Percentiles rank a stretch among this genome's conserved stretches.
phyloP scores from a whole-genome alignment of 2,329 filamentous ascomycete species.

The Chrysoporthe austroafricana region DNA sequence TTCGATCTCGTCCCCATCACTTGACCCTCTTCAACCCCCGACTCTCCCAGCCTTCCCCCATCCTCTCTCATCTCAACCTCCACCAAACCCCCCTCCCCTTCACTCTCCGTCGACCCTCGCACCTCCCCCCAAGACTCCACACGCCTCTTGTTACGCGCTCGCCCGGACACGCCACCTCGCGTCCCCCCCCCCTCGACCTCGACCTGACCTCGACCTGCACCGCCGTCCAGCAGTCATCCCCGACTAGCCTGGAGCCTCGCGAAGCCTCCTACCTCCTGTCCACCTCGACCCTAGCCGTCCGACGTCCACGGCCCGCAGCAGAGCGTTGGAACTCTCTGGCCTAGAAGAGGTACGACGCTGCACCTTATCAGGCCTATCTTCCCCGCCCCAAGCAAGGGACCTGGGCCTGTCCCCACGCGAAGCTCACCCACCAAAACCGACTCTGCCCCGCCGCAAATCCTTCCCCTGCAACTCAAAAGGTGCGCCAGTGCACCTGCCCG shows the following conservation, averaged over 20 bases:
- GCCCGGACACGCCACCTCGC: background rate
- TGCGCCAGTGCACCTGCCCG: slow-evolving; percentile 1
- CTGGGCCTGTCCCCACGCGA: slow-evolving; percentile 13
- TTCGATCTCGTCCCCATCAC: slow-evolving; percentile 21
- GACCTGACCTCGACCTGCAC: slow-evolving; percentile 3
- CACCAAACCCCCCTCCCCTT: slow-evolving; percentile 17
- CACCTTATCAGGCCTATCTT: slow-evolving; percentile 27
- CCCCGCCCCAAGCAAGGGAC: slow-evolving; percentile 23
- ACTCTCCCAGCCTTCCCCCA: slow-evolving; percentile 12
- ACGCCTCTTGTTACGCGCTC: background rate
- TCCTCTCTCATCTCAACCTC: slow-evolving; percentile 28
- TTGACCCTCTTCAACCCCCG: slow-evolving; percentile 15
- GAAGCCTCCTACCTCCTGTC: background rate
- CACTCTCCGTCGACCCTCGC: background rate
- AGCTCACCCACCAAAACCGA: slow-evolving; percentile 16
- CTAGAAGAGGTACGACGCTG: slow-evolving; percentile 3
- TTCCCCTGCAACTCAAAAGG: slow-evolving; percentile 20
- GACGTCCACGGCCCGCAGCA: background rate
- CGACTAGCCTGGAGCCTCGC: background rate
- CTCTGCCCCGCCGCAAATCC: slow-evolving; percentile 29
- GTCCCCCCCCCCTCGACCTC: background rate
- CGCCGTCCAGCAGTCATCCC: background rate
- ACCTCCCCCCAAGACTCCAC: background rate
- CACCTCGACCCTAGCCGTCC: background rate
- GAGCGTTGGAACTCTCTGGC: background rate